Evolutionary conservation across 441 rosid genomes (phyloP).

Genomic region (Syzygium malaccense): DNA sequence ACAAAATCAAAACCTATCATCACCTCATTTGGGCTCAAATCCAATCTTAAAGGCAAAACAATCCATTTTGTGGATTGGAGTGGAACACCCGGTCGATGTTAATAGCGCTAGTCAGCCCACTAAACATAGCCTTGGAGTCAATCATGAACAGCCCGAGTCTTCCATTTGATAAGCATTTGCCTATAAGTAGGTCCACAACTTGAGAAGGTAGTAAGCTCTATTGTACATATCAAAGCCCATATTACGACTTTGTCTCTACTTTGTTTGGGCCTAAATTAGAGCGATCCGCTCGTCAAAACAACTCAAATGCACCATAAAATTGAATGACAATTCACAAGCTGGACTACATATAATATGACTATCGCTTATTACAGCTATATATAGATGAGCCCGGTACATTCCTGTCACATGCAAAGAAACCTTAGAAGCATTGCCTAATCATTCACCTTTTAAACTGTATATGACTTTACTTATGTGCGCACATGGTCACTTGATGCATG

Average conservation of each 20-base stretch:
- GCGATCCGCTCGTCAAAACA: not conserved
- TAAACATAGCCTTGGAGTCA: not conserved
- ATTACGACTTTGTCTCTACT: not conserved
- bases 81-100: not conserved
- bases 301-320: not conserved
- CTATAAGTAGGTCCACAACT: not conserved
- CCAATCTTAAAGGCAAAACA: not conserved
- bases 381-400: not conserved
- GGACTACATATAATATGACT: not conserved
- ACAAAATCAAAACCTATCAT: not conserved
- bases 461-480: not conserved
- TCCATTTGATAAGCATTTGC: not conserved
- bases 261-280: not conserved
- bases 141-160: not conserved
- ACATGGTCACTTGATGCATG: slow-evolving; percentile 1
- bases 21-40: not conserved
- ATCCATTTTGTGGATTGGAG: not conserved
- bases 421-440: not conserved
- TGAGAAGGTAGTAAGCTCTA: not conserved
- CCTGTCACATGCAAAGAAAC: not conserved
- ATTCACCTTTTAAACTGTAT: not conserved
- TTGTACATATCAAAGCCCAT: not conserved
- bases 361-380: not conserved
- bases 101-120: not conserved
- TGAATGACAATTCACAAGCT: not conserved